These are phyloP conservation scores for Plasmodium billcollinsi DNA, from an alignment of 169 alveolate species.

Conservation along the genomic window DNA sequence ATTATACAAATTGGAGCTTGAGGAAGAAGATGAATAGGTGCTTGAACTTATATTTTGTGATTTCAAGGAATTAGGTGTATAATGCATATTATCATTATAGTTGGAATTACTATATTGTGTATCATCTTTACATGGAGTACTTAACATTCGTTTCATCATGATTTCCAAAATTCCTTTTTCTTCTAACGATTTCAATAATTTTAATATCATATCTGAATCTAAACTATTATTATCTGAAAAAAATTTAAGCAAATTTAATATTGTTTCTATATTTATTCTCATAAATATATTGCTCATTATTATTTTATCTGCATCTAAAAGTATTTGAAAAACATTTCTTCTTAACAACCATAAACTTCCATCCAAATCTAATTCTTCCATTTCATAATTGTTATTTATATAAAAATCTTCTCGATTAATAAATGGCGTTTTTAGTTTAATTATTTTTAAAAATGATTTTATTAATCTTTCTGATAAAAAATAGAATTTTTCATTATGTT, in stretches of 20 bases:
- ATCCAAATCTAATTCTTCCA: slow-evolving; percentile 67
- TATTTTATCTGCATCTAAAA: slow-evolving; percentile 74
- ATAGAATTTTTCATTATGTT: slow-evolving; percentile 65
- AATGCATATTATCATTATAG: background rate
- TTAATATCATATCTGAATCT: slow-evolving; percentile 66
- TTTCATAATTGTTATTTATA: slow-evolving; percentile 39
- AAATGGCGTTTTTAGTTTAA: slow-evolving; percentile 66
- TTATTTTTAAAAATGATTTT: slow-evolving; percentile 56
- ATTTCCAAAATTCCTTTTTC: slow-evolving; percentile 75
- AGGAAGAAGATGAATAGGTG: slow-evolving; percentile 44
- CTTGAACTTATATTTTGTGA: slow-evolving; percentile 27
- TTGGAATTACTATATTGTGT: background rate
- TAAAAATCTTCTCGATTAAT: slow-evolving; percentile 32
- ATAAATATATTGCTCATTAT: slow-evolving; percentile 70
- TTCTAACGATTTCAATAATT: slow-evolving; percentile 51
- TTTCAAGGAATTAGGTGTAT: background rate
- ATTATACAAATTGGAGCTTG: slow-evolving; percentile 36
- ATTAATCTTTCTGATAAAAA: slow-evolving; percentile 69
- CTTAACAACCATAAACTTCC: slow-evolving; percentile 74
- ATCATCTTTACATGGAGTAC: slow-evolving; percentile 41
- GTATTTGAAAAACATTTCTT: slow-evolving; percentile 72
- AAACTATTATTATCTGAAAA: slow-evolving; percentile 66
- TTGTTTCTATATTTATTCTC: slow-evolving; percentile 61
- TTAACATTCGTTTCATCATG: slow-evolving; percentile 74
- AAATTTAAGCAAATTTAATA: slow-evolving; percentile 53